Base-by-base conservation (phyloP, 2,329 filamentous ascomycete species). In the Akanthomyces uredinophilus region DNA sequence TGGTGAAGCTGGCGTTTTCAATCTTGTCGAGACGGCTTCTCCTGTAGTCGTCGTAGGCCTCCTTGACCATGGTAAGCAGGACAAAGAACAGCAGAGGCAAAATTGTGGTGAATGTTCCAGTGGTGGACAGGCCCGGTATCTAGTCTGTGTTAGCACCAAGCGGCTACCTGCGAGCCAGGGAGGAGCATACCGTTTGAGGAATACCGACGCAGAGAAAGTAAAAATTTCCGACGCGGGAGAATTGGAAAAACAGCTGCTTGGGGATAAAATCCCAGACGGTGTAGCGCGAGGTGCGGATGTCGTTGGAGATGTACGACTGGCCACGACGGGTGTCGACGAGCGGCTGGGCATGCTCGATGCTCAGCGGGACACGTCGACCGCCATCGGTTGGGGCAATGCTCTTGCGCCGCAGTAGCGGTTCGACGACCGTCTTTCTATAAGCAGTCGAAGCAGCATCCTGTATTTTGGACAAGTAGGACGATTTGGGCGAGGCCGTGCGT, bases 181-280 rank as follows among this genome's bases (percentile, higher is more conserved):
- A 7, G 27, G 14, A 35, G 49, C 70, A 41, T 66, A 77, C 74
- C 76, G 91, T 91, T 74, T 96, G 92, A 55, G 94, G 81, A 64
- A 96, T 87, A 49, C 91, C 90, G 66, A 96, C 86, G 67, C 90
- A 87, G 61, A 96, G 81, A 73, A 96, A 96, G 74, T 96, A 85
- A 70, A 96, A 95, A 74, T 96, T 96, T 67, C 90, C 90, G 53
- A 96, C 77, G 64, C 94, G 90, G 8, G 90, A 90, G 71, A 95
- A 95, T 70, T 96, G 92, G 60, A 92, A 92, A 64, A 93, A 82
- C 18, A 96, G 73, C 71, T 96, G 92, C 65, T 91, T 90, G 3
- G 92, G 92, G 16, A 96, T 74, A 72, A 96, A 96, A 72, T 93
- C 90, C 82, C 87, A 92, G 2, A 91, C 74, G 22, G 87, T 95